Base-by-base conservation (phyloP, 164 flowering plant genomes). In the Chloranthus sessilifolius region DNA sequence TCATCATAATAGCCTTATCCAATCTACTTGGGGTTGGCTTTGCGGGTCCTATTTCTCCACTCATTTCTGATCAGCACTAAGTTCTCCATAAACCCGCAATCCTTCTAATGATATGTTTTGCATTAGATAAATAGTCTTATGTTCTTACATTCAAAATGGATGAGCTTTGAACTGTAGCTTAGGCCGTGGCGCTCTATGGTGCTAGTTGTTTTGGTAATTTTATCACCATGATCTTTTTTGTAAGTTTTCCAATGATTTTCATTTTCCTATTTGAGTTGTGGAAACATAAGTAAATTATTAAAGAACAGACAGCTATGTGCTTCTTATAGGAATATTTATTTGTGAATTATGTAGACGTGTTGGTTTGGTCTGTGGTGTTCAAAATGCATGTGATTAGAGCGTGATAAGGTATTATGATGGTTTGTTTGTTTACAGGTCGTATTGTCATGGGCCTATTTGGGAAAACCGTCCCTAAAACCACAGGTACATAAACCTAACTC, bases 361-460 rank as follows among this genome's bases (percentile, higher is more conserved):
- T 33, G 36, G 8, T 33, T 33, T 33, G 36, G 36, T 7, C 36
- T 33, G 36, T 12, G 36, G 36, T 33, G 36, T 7, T 33, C 36
- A 33, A 33, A 7, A 33, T 12, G 12, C 36, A 7, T 7, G 8
- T 33, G 36, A 7, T 33, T 33, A 12, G 8, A 7, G 12, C 12
- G n/a, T n/a, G n/a, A n/a, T 33, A 12, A 33, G 9, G 22, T 23
- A 3, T 34, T 8, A 20, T n/a, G 24, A 34, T 57, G 29, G 29
- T 9, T 11, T 25, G 8, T 25, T 34, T 19, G 4, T 50, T 43
- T 63, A 43, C 80, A 86, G 97, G 97, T 59, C 88, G 92, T n/a
- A 44, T 89, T 51, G 81, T 73, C 2, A 82, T 89, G 59, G 97
- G 95, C 41, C 86, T 89, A 23, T 86, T 73, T 71, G 95, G 97